Percentiles rank a stretch among this genome's conserved stretches.
Evolutionary conservation across 768 basidiomycete genomes (phyloP).

Genomic region (Termitomyces eurrhizus): DNA sequence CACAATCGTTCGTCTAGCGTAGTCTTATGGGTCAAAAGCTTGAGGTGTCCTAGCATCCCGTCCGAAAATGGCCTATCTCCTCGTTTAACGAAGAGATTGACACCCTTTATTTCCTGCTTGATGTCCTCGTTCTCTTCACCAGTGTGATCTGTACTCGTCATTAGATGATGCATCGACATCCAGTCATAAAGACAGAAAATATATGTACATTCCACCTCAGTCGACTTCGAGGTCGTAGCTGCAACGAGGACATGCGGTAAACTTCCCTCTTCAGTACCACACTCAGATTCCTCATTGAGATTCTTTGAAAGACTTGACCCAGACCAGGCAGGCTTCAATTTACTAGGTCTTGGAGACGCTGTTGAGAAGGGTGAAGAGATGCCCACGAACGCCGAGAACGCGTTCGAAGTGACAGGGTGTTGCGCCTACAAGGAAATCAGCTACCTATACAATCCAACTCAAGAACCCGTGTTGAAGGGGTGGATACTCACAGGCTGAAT

Average conservation of each 20-base stretch:
- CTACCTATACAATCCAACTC: background rate
- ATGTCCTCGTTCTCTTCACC: slow-evolving; percentile 66
- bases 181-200: background rate
- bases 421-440: background rate
- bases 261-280: background rate
- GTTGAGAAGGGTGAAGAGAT: slow-evolving; percentile 31
- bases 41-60: slow-evolving; percentile 58
- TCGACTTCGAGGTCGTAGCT: slow-evolving; percentile 9
- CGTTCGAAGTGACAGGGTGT: slow-evolving; percentile 18
- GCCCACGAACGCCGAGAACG: slow-evolving; percentile 37
- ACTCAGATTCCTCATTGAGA: background rate
- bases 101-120: slow-evolving; percentile 53
- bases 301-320: slow-evolving; percentile 2
- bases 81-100: slow-evolving; percentile 56
- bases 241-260: slow-evolving; percentile 15
- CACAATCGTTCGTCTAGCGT: slow-evolving; percentile 43
- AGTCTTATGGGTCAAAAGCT: slow-evolving; percentile 45
- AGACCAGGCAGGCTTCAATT: slow-evolving; percentile 19
- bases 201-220: slow-evolving; percentile 16
- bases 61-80: slow-evolving; percentile 54
- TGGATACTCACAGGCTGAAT: slow-evolving; percentile 11
- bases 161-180: background rate
- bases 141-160: slow-evolving; percentile 35
- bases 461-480: background rate
- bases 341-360: slow-evolving; percentile 11